These are phyloP conservation scores for Haplosporangium gracile DNA, from an alignment of 192 early-diverging fungal species.

Conservation along the genomic window DNA sequence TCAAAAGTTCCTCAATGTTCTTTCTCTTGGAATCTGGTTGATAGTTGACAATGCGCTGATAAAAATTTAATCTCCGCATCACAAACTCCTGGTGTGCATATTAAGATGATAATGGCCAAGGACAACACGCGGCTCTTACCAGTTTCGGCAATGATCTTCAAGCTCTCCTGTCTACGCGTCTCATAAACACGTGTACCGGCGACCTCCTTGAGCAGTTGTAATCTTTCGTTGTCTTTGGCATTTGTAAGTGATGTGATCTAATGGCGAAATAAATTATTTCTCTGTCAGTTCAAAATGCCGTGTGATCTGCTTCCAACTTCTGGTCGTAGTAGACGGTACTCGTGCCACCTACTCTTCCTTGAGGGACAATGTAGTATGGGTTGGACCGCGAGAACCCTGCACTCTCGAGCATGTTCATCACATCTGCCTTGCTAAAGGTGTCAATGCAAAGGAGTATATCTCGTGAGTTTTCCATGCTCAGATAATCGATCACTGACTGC, in stretches of 20 bases:
- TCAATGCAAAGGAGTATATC: conserved; percentile 3
- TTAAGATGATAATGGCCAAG: not conserved
- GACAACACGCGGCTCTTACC: conserved; percentile 55
- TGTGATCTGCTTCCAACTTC: too few species aligned
- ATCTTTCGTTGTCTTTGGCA: conserved; percentile 91
- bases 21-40: conserved; percentile 76
- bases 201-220: conserved; percentile 96
- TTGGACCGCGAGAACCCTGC: conserved; percentile 97
- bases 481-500: not conserved
- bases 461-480: not conserved
- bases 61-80: not conserved
- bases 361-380: conserved; percentile 99
- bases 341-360: conserved; percentile 80
- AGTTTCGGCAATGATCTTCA: conserved; percentile 94
- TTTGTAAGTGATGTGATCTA: conserved; percentile 94
- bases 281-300: not conserved
- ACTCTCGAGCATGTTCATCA: conserved; percentile 93
- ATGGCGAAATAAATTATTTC: not conserved
- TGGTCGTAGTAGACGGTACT: not conserved
- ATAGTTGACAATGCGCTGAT: not conserved
- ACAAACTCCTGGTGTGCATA: not conserved
- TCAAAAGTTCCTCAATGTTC: conserved; percentile 92
- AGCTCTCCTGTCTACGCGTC: conserved; percentile 87
- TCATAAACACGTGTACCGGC: conserved; percentile 98
- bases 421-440: conserved; percentile 82